Conservation (phyloP, 2,329 filamentous ascomycete species). For the Pseudocercospora cruenta region DNA sequence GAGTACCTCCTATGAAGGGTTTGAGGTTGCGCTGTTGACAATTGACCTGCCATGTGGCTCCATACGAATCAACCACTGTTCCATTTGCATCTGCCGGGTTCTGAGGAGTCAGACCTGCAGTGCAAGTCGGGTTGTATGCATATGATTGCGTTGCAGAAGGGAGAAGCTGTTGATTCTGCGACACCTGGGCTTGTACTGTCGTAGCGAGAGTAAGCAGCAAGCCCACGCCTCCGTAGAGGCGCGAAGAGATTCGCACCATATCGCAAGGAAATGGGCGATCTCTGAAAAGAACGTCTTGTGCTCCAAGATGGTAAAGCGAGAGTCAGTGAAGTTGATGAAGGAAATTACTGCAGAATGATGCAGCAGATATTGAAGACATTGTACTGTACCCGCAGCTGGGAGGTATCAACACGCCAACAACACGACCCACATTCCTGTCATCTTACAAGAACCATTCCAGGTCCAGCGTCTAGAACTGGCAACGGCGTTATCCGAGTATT, state of each 20-base stretch:
- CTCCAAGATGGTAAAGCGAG: slow-evolving; percentile 7
- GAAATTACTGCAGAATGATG: background rate
- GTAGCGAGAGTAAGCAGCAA: slow-evolving; percentile 14
- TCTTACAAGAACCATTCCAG: slow-evolving; percentile 19
- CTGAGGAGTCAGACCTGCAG: background rate
- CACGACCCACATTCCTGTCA: slow-evolving; percentile 36
- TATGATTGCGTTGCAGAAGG: slow-evolving; percentile 22
- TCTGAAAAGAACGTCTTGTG: slow-evolving; percentile 10
- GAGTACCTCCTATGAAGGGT: background rate
- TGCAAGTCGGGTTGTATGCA: slow-evolving; percentile 7
- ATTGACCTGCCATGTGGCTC: slow-evolving; percentile 22
- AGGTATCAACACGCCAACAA: slow-evolving; percentile 24
- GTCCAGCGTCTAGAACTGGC: slow-evolving; percentile 3
- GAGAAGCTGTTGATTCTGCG: slow-evolving; percentile 1
- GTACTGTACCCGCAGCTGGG: background rate
- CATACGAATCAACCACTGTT: slow-evolving; percentile 21
- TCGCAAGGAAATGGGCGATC: slow-evolving; percentile 8
- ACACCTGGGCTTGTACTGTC: slow-evolving; percentile 10
- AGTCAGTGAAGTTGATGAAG: background rate
- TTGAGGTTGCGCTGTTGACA: slow-evolving; percentile 17
- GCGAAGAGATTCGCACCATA: slow-evolving; percentile 19
- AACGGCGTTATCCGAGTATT: slow-evolving; percentile 6
- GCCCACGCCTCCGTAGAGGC: slow-evolving; percentile 14
- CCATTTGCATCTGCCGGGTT: slow-evolving; percentile 19
- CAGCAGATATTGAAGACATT: slow-evolving; percentile 5